Evolutionary conservation across 2,329 filamentous ascomycete genomes (phyloP), one percentile per base, ranked within the genome.

Genomic region (Reticulascus tulasneorum): DNA sequence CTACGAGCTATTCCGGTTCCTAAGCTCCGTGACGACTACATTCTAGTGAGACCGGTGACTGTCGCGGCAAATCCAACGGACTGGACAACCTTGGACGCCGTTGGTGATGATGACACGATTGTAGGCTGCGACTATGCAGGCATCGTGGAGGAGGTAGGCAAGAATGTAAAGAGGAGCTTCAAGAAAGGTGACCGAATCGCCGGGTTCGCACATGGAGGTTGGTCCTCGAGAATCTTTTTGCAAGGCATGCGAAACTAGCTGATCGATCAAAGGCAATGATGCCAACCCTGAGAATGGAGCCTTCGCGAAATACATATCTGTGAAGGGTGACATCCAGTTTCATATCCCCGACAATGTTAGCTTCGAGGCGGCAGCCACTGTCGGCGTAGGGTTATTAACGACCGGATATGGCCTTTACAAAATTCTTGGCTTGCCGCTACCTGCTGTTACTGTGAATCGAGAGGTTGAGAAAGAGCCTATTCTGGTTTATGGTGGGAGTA

Each of bases 51-150:
- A 27, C 53, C 53, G 34, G 45, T 40, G 17, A 49, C 54, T 10
- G 48, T 60, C 7, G 55, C 53, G 10, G 43, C 60, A 13, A 61
- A 60, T 54, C 40, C 50, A 42, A 37, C 58, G 5, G 56, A 62
- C 42, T 53, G 49, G 28, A 59, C 28, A 22, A 10, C 22, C n/a
- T n/a, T n/a, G n/a, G n/a, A n/a, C n/a, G n/a, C n/a, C n/a, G n/a
- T n/a, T n/a, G n/a, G n/a, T n/a, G n/a, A n/a, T n/a, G n/a, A n/a
- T n/a, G n/a, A n/a, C n/a, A n/a, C n/a, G n/a, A n/a, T n/a, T n/a
- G n/a, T n/a, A n/a, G n/a, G n/a, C n/a, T 67, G 61, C 35, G 71
- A 74, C 47, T 73, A 63, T 36, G 60, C 64, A 19, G 70, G 71
- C 24, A 48, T 65, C 11, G 62, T 75, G 3, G 62, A 68, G 23